Conservation (phyloP, 2,329 filamentous ascomycete genomes). For the Fonsecaea nubica region DNA sequence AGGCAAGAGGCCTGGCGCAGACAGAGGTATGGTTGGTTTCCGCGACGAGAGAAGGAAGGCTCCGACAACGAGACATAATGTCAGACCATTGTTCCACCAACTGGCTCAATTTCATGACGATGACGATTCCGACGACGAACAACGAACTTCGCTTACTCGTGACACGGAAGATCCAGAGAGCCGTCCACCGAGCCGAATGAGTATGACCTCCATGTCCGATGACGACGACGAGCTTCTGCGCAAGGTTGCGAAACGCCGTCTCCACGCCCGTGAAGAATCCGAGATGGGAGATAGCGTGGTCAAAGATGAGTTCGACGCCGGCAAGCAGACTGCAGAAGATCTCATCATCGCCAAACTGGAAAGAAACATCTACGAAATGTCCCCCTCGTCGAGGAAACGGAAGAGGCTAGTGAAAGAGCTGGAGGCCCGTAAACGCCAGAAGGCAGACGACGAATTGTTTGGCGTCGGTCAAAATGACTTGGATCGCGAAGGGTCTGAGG, state of each 20-base stretch:
- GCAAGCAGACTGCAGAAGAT: slow-evolving; percentile 37
- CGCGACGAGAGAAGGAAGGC: slow-evolving; percentile 70
- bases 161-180: slow-evolving; percentile 89
- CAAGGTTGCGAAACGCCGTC: slow-evolving; percentile 37
- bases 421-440: slow-evolving; percentile 76
- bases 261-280: slow-evolving; percentile 39
- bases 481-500: slow-evolving; percentile 59
- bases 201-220: slow-evolving; percentile 60
- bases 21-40: slow-evolving; percentile 68
- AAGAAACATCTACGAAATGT: slow-evolving; percentile 55
- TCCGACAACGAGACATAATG: slow-evolving; percentile 66
- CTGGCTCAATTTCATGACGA: slow-evolving; percentile 76
- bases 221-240: slow-evolving; percentile 55
- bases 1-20: slow-evolving; percentile 67
- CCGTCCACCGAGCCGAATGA: slow-evolving; percentile 75
- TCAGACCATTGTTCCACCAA: slow-evolving; percentile 79
- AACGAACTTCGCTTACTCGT: slow-evolving; percentile 67
- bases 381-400: slow-evolving; percentile 68
- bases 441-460: slow-evolving; percentile 83
- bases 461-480: slow-evolving; percentile 64
- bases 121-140: slow-evolving; percentile 90
- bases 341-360: slow-evolving; percentile 41
- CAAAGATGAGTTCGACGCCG: slow-evolving; percentile 39
- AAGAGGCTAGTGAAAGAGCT: slow-evolving; percentile 75
- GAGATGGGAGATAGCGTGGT: slow-evolving; percentile 40